Evolutionary conservation across 2,329 filamentous ascomycete genomes (phyloP).

Genomic region (Xylaria sp.): DNA sequence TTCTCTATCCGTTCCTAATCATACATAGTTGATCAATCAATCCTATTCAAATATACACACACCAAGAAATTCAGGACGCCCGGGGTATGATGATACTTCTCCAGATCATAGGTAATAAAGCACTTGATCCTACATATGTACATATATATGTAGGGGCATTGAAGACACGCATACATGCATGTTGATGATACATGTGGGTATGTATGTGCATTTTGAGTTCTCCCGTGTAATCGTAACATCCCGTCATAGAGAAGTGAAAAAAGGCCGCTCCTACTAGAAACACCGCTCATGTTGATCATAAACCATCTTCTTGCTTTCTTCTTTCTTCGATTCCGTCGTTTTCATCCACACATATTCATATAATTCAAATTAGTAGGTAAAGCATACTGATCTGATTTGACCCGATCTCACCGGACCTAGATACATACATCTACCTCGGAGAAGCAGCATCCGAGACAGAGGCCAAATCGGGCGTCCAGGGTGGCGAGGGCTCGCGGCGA

Average conservation of each 20-base stretch:
- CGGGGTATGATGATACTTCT: neutral
- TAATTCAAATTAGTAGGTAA: neutral
- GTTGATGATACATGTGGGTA: neutral
- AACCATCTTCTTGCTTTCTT: neutral
- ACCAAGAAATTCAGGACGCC: neutral
- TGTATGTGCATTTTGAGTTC: neutral
- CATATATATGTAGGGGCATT: too few relatives aligned
- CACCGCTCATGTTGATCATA: constrained; percentile 7
- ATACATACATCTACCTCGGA: neutral
- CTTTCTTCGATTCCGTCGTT: neutral
- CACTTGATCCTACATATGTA: too few relatives aligned
- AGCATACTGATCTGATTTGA: too few relatives aligned
- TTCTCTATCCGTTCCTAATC: neutral
- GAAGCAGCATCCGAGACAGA: constrained; percentile 33
- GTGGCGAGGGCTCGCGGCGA: constrained; percentile 37
- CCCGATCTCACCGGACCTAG: too few relatives aligned
- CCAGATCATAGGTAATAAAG: too few relatives aligned
- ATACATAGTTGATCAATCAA: neutral
- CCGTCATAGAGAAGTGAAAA: neutral
- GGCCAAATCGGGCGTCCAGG: constrained; percentile 35
- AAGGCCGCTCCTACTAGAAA: neutral
- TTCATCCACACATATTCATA: neutral
- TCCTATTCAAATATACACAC: neutral
- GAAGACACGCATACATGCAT: too few relatives aligned
- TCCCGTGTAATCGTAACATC: neutral